Evolutionary conservation across 495 filamentous ascomycete genomes (phyloP), one percentile per base, ranked within the genome.

Genomic region (Chaetomium fimeti): DNA sequence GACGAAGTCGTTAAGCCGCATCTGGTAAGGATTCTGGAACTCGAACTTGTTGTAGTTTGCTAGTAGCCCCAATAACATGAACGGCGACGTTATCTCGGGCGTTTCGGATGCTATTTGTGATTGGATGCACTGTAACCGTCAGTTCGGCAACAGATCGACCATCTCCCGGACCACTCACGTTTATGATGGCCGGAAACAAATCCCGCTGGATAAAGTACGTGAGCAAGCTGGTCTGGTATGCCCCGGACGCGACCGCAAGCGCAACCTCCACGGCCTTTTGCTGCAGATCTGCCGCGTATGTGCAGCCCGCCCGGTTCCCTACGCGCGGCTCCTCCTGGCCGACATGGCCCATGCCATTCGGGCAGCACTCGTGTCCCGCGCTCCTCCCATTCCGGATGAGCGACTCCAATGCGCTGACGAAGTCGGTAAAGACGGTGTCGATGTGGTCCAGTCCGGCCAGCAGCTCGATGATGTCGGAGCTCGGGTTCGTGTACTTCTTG

Each of bases 21-120:
- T 78, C 70, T 93, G 89, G 71, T 98, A 98, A 8, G 94, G 94
- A 68, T 98, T 98, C 76, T 96, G 94, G 62, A 95, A 91, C 77
- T 98, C 94, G 69, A 98, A 98, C 76, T 97, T 98, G 83, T 97
- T 97, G 83, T 97, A 98, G 76, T 98, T 98, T 67, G 90, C 91
- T 60, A 98, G 78, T n/a, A 97, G 78, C 9, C 93, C 95, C 6
- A 97, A 78, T 45, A 97, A 82, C 32, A 89, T 84, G 63, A 97
- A 93, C 1, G 93, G 89, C 60, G 90, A 85, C 28, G 91, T 81
- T 53, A 83, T 84, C 66, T 85, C 79, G 2, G 81, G 74, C 4
- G 82, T 76, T 56, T 80, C 82, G 42, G 92, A 89, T 13, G 86
- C 83, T 62, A 96, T 92, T 78, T 96, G 91, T 60, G 45, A 64